phyloP scores from a whole-genome alignment of 257 asterid genomes.

The Mentha longifolia region DNA sequence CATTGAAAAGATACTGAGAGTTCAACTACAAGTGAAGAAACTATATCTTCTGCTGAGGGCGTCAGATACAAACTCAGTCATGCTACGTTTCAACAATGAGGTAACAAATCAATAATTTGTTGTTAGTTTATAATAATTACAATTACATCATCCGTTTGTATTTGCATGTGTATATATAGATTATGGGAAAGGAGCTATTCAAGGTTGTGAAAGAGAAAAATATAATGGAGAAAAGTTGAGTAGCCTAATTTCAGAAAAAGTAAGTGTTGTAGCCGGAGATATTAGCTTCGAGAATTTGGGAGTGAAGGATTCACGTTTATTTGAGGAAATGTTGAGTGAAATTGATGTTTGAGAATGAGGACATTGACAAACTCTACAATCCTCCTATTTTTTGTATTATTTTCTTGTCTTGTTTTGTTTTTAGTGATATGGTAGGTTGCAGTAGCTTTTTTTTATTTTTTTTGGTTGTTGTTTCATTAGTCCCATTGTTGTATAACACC shows the following conservation, averaged over 20 bases:
- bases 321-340: constrained; percentile 64
- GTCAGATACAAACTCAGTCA: constrained; percentile 61
- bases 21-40: constrained; percentile 83
- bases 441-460: no score
- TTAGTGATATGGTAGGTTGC: no score
- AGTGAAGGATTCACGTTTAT: constrained; percentile 51
- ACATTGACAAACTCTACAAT: no score
- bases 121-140: neutral
- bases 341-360: no score
- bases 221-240: constrained; percentile 51
- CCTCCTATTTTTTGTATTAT: no score
- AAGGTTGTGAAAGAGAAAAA: constrained; percentile 62
- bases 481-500: no score
- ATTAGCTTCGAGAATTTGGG: constrained; percentile 66
- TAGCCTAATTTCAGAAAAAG: constrained; percentile 47
- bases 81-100: constrained; percentile 74
- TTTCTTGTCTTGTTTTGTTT: no score
- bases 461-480: no score
- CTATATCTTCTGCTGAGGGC: constrained; percentile 86
- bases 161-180: constrained; percentile 36
- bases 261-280: constrained; percentile 73
- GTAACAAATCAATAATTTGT: no score
- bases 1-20: constrained; percentile 78
- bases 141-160: neutral
- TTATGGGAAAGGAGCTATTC: constrained; percentile 71